A percentile compares a stretch with the other conserved stretches of the same genome.
Evolutionary conservation across 2,329 filamentous ascomycete genomes (phyloP).

Genomic region (Hortaea werneckii): DNA sequence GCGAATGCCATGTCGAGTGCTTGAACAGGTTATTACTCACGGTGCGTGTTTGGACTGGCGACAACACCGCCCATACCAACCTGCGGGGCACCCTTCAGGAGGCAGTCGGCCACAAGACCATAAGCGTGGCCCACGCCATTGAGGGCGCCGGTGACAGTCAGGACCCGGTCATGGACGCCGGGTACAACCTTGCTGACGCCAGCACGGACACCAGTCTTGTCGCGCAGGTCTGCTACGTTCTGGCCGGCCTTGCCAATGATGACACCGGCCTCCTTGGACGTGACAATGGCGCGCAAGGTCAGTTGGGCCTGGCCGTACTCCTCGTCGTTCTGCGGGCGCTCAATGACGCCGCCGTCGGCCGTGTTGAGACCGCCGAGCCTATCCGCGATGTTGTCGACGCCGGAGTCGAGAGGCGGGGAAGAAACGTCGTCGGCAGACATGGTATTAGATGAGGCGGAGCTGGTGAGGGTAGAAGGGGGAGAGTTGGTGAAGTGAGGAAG

Average conservation of each 20-base stretch:
- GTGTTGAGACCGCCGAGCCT: constrained; percentile 33
- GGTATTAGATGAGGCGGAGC: background rate
- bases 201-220: constrained; percentile 95
- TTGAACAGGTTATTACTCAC: constrained; percentile 46
- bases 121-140: constrained; percentile 87
- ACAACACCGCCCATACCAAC: constrained; percentile 94
- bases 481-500: too few relatives aligned
- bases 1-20: constrained; percentile 3
- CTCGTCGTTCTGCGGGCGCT: constrained; percentile 85
- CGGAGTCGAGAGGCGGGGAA: constrained; percentile 19
- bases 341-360: constrained; percentile 39
- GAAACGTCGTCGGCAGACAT: background rate
- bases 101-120: constrained; percentile 78
- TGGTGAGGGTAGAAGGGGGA: too few relatives aligned
- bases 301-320: constrained; percentile 90
- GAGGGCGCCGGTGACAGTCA: constrained; percentile 87
- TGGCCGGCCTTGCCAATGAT: constrained; percentile 99
- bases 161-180: constrained; percentile 90
- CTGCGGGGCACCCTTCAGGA: constrained; percentile 86
- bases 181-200: constrained; percentile 98
- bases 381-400: constrained; percentile 29
- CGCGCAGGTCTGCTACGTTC: constrained; percentile 92
- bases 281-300: constrained; percentile 93
- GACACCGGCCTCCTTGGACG: constrained; percentile 95
- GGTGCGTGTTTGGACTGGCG: constrained; percentile 81